Conservation (phyloP, 2,329 filamentous ascomycete species). For the Penicillium digitatum region DNA sequence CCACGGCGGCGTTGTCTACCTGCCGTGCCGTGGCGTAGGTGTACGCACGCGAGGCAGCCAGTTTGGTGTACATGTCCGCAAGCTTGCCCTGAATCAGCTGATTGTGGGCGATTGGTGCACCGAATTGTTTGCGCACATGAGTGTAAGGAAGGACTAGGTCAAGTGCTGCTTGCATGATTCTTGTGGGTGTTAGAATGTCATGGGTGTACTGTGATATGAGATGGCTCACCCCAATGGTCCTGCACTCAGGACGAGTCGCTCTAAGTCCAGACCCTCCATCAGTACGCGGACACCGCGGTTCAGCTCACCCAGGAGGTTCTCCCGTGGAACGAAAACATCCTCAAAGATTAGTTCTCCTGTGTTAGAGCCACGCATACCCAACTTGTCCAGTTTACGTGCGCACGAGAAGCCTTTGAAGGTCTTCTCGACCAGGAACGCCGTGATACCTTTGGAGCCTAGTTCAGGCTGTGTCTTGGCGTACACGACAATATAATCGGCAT, state of each 20-base stretch:
- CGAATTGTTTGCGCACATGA: slow-evolving; percentile 86
- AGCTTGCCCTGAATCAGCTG: slow-evolving; percentile 90
- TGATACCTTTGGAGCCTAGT: slow-evolving; percentile 82
- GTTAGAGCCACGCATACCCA: slow-evolving; percentile 96
- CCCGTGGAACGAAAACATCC: slow-evolving; percentile 78
- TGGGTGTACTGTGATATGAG: not conserved
- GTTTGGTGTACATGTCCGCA: slow-evolving; percentile 96
- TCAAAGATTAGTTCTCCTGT: slow-evolving; percentile 93
- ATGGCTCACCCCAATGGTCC: slow-evolving; percentile 68
- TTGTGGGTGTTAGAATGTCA: slow-evolving; percentile 22
- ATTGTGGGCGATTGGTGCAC: slow-evolving; percentile 79
- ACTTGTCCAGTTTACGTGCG: slow-evolving; percentile 89
- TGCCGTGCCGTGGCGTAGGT: slow-evolving; percentile 77
- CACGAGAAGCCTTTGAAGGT: slow-evolving; percentile 72
- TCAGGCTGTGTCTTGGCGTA: slow-evolving; percentile 90
- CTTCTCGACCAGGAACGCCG: slow-evolving; percentile 82
- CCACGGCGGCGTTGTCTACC: slow-evolving; percentile 67
- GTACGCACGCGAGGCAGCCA: slow-evolving; percentile 77
- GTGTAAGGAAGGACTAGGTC: slow-evolving; percentile 84
- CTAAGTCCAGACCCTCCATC: slow-evolving; percentile 94
- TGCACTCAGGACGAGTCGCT: slow-evolving; percentile 84
- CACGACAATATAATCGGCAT: slow-evolving; percentile 90
- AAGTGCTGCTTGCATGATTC: slow-evolving; percentile 84
- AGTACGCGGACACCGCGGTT: slow-evolving; percentile 83
- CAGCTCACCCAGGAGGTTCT: slow-evolving; percentile 73